Conservation (phyloP, 352 stramenopile species). For the Phytophthora tubulina region DNA sequence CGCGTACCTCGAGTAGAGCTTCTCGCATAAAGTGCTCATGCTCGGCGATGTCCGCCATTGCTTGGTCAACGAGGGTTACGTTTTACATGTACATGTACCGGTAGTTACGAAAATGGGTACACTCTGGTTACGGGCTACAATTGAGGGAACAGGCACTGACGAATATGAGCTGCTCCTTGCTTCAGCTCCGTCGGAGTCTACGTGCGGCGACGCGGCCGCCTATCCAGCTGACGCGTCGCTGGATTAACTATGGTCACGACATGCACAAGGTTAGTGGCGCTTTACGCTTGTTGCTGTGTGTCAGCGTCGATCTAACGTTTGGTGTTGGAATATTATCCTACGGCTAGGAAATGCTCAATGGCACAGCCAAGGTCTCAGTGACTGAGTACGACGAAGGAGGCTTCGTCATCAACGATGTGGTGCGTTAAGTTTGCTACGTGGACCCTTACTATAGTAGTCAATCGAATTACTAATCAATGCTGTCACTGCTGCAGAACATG, state of each 20-base stretch:
- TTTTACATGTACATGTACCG: too few relatives aligned
- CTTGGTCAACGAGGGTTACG: slow-evolving; percentile 11
- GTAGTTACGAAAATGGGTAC: slow-evolving; percentile 24
- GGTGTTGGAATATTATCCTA: not conserved
- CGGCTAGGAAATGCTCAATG: slow-evolving; percentile 84
- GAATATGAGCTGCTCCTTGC: slow-evolving; percentile 43
- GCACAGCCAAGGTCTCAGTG: slow-evolving; percentile 80
- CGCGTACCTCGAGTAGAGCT: slow-evolving; percentile 70
- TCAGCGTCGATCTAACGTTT: slow-evolving; percentile 2
- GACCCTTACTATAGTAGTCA: not conserved
- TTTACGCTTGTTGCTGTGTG: not conserved
- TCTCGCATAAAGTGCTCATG: slow-evolving; percentile 79
- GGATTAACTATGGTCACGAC: slow-evolving; percentile 89
- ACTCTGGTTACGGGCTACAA: slow-evolving; percentile 1
- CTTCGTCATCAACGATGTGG: slow-evolving; percentile 86
- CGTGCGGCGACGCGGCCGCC: slow-evolving; percentile 19
- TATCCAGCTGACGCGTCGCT: slow-evolving; percentile 42
- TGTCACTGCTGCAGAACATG: slow-evolving; percentile 68
- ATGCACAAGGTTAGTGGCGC: slow-evolving; percentile 67
- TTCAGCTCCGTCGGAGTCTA: slow-evolving; percentile 39
- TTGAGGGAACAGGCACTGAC: slow-evolving; percentile 2
- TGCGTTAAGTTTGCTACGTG: slow-evolving; percentile 28
- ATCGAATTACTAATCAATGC: not conserved
- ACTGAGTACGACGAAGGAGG: slow-evolving; percentile 88
- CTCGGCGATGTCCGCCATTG: slow-evolving; percentile 35